Evolutionary conservation across 352 stramenopile genomes (phyloP), one percentile per base, ranked within the genome.

Genomic region (Phytophthora citricola): DNA sequence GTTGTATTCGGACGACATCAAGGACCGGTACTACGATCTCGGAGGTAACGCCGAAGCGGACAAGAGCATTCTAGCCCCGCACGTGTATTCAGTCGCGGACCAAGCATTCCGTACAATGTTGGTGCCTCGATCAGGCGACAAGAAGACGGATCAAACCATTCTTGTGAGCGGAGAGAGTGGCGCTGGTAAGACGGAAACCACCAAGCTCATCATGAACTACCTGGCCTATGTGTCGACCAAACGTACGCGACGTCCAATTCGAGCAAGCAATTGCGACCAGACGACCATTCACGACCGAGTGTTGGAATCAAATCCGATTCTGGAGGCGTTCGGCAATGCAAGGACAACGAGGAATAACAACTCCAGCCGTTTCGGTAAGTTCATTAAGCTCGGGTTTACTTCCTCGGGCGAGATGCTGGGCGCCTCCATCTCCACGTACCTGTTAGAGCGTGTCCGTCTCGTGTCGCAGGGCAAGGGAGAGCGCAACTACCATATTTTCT

Each of bases 401-500:
- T 63, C 71, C 0, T 80, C 60, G 1, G 89, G 89, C n/a, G 78
- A 92, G 67, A 89, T 96, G 78, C 73, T 93, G 9, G 89, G 88
- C 22, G 89, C 81, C 2, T 78, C 78, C 7, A 93, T 96, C 52
- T 90, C 85, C 10, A 98, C 95, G 12, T 99, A 99, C 53, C 68
- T 99, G 22, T 71, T 99, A 5, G 97, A 99, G 71, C 98, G 98
- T 53, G 94, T 98, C 9, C 86, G 97, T 14, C 75, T 99, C 4
- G 91, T 99, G 26, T 93, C 85, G 2, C 95, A 98, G 43, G 85
- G 83, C 38, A 87, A 95, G n/a, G 93, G 92, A 5, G 97, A 99
- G 67, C 91, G 97, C 29, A 99, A 98, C 58, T 99, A 98, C 74
- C 97, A 99, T 68, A 97, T 99, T 57, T 99, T 99, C 62, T 99